Base-by-base conservation (phyloP, 306 rosid species). In the Vicia faba region DNA sequence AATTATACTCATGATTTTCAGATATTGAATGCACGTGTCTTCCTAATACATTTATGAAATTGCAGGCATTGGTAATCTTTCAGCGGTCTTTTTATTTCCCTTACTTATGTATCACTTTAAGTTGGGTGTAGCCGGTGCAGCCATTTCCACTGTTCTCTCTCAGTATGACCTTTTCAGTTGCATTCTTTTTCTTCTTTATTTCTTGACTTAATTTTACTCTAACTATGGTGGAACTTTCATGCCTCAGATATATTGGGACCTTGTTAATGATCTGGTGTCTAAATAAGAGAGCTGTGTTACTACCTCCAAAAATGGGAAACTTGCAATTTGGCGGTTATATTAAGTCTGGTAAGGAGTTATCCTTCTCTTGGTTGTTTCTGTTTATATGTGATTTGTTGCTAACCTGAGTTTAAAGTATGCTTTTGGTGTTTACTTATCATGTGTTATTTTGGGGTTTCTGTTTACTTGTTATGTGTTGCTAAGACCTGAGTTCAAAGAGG, bases 61-160 rank as follows among this genome's bases (percentile, higher is more conserved):
- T 81, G 81, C 95, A 93, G 97, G 99, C 64, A 82, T 93, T 43
- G 96, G 96, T 57, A 90, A 88, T 82, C 78, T 88, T 53, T 79
- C 86, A 39, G 95, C 96, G 33, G 92, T 85, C 46, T 36, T 88
- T 73, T 85, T 89, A 51, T 85, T 85, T 76, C 99, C 99, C 55
- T 62, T 85, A 61, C 89, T 90, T 53, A 93, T 93, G 79, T 85
- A 90, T 81, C 77, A 70, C 79, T 83, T 88, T 69, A 67, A 70
- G 73, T 72, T 90, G 97, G 97, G 99, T 53, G 86, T 76, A 72
- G 84, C 82, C 69, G 99, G 99, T 46, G 99, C 99, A 19, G 97
- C 95, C 77, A 74, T 90, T 61, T 88, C 99, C 62, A 85, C 95
- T 8, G 97, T 93, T 75, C 56, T 90, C 69, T 93, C 98, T 64